Evolutionary conservation across 108 stramenopile genomes (phyloP).

Genomic region (Skeletonema grethae): DNA sequence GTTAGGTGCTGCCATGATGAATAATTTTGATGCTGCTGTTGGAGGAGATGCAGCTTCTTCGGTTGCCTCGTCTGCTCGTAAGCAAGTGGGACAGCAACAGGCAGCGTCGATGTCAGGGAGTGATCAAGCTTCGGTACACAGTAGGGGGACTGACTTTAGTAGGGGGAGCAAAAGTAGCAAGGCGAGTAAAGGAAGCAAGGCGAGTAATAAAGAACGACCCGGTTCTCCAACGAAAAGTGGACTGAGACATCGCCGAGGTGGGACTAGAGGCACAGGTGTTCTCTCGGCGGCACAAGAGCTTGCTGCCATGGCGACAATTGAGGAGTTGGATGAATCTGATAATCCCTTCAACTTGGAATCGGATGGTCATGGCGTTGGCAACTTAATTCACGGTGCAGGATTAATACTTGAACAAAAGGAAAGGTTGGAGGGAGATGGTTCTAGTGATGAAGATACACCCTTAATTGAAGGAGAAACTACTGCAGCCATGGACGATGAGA

Average conservation of each 20-base stretch:
- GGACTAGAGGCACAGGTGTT: slow-evolving; percentile 10
- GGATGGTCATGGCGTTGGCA: slow-evolving; percentile 27
- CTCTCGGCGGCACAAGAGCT: slow-evolving; percentile 40
- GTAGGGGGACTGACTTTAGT: not conserved
- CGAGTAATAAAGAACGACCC: not conserved
- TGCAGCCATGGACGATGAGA: slow-evolving; percentile 3
- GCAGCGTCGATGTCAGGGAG: not conserved
- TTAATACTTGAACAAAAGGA: slow-evolving; percentile 18
- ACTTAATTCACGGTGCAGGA: slow-evolving; percentile 32
- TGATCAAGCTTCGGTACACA: not conserved
- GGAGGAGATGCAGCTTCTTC: not conserved
- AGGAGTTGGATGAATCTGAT: slow-evolving; percentile 17
- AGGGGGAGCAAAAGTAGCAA: too few relatives aligned
- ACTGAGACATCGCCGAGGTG: slow-evolving; percentile 19
- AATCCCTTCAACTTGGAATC: slow-evolving; percentile 4
- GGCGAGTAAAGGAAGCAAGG: not conserved
- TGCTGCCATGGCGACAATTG: slow-evolving; percentile 25
- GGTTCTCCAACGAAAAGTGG: slow-evolving; percentile 9
- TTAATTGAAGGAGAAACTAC: not conserved
- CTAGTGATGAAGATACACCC: not conserved
- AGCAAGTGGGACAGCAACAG: not conserved
- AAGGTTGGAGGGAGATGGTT: not conserved
- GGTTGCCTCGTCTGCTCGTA: not conserved
- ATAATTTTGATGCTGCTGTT: not conserved
- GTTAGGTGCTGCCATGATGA: not conserved